These are phyloP conservation scores for Dinochytrium kinnereticum DNA, from an alignment of 371 early-diverging fungal species.

Conservation along the genomic window DNA sequence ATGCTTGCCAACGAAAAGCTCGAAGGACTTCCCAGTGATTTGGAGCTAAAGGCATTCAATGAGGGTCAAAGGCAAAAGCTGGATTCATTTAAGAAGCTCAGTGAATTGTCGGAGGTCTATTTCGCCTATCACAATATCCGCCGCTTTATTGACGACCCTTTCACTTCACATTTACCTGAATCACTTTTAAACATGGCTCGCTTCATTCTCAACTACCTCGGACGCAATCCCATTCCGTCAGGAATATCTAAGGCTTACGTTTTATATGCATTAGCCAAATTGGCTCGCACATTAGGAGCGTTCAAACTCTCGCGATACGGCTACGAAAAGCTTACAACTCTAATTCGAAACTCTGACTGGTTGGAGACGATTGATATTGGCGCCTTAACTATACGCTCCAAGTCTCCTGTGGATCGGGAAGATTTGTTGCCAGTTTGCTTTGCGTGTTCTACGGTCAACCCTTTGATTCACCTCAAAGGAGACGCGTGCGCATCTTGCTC, in stretches of 20 bases:
- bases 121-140: constrained; percentile 54
- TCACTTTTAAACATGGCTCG: constrained; percentile 55
- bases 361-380: constrained; percentile 49
- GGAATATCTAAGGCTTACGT: constrained; percentile 51
- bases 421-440: constrained; percentile 47
- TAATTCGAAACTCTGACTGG: constrained; percentile 50
- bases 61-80: constrained; percentile 30
- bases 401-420: constrained; percentile 47
- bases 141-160: constrained; percentile 58
- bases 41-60: constrained; percentile 20
- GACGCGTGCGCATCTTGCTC: constrained; percentile 48
- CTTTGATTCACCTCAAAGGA: constrained; percentile 43
- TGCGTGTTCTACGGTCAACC: constrained; percentile 48
- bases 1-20: constrained; percentile 45
- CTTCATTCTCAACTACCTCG: constrained; percentile 40
- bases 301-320: constrained; percentile 49
- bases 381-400: constrained; percentile 44
- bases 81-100: constrained; percentile 23
- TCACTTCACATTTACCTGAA: constrained; percentile 56
- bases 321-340: constrained; percentile 46
- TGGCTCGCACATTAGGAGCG: constrained; percentile 45
- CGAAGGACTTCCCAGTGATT: constrained; percentile 38
- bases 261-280: constrained; percentile 51
- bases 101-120: constrained; percentile 52
- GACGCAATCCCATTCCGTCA: constrained; percentile 28